phyloP scores from a whole-genome alignment of 495 filamentous ascomycete genomes.

The Aspergillus sclerotioniger region DNA sequence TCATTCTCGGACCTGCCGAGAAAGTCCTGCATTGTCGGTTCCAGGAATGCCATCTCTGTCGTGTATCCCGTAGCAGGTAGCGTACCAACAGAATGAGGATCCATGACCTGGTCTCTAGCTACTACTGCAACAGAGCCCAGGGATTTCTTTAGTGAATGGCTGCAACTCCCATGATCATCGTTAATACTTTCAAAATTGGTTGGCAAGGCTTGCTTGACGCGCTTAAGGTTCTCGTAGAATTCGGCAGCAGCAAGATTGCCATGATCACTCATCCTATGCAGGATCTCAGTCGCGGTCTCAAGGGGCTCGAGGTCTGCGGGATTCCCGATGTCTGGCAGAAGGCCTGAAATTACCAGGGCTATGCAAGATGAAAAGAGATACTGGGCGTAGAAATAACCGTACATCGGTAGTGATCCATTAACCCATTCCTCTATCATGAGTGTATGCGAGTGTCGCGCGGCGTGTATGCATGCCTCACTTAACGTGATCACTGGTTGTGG shows the following conservation, averaged over 20 bases:
- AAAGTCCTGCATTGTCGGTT: conserved; percentile 33
- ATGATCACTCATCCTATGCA: conserved; percentile 27
- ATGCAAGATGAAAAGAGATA: conserved; percentile 33
- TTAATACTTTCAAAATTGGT: neutral
- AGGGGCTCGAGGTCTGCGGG: conserved; percentile 23
- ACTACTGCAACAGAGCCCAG: neutral
- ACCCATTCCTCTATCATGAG: conserved; percentile 38
- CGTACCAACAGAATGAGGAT: neutral
- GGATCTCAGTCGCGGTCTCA: conserved; percentile 30
- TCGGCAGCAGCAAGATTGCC: conserved; percentile 33
- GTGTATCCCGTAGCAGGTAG: conserved; percentile 5
- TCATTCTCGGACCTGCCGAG: conserved; percentile 16
- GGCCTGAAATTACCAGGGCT: conserved; percentile 33
- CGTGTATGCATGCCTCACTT: conserved; percentile 33
- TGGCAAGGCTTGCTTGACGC: conserved; percentile 17
- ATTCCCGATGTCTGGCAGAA: conserved; percentile 20
- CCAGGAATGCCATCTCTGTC: conserved; percentile 30
- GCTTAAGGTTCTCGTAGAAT: conserved; percentile 31
- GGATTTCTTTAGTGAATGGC: neutral
- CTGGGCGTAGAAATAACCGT: conserved; percentile 36
- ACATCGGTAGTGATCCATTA: conserved; percentile 32
- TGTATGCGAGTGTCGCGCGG: conserved; percentile 28
- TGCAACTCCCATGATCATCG: neutral
- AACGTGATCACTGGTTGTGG: conserved; percentile 26
- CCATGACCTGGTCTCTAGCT: neutral